phyloP scores from a whole-genome alignment of 1,284 basidiomycete genomes.

The Naganishia sp. region DNA sequence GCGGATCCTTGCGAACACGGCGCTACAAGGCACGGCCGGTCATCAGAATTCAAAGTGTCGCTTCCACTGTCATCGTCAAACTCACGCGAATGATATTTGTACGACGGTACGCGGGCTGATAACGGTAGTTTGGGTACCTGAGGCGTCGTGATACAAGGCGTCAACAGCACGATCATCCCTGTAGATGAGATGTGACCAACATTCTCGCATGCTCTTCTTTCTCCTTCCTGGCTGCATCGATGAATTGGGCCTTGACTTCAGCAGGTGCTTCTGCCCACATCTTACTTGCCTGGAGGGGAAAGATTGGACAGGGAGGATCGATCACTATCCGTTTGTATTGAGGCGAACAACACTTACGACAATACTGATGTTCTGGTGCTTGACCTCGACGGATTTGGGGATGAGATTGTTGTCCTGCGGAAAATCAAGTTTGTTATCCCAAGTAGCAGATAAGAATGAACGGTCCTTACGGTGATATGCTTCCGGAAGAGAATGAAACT shows the following conservation, averaged over 20 bases:
- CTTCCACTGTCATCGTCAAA: background rate
- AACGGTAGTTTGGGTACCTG: conserved; percentile 50
- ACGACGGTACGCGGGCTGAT: conserved; percentile 49
- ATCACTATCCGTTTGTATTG: background rate
- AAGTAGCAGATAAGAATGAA: background rate
- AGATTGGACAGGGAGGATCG: background rate
- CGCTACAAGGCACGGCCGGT: conserved; percentile 28
- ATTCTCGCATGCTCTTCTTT: conserved; percentile 49
- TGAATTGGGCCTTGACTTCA: conserved; percentile 47
- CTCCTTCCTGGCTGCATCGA: conserved; percentile 46
- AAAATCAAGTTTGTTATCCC: background rate
- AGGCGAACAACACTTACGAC: conserved; percentile 39
- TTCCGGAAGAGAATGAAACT: conserved; percentile 51
- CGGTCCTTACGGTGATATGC: conserved; percentile 43
- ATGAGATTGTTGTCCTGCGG: conserved; percentile 46
- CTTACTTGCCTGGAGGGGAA: conserved; percentile 43
- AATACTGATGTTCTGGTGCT: conserved; percentile 52
- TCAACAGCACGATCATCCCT: background rate
- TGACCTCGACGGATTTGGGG: conserved; percentile 48
- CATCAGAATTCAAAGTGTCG: background rate
- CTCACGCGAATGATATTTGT: conserved; percentile 47
- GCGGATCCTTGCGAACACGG: conserved; percentile 48
- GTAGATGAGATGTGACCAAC: conserved; percentile 30
- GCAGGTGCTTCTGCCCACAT: conserved; percentile 51
- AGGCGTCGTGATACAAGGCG: no score